Conservation (phyloP, 2,329 filamentous ascomycete genomes). For the Juglanconis sp. region DNA sequence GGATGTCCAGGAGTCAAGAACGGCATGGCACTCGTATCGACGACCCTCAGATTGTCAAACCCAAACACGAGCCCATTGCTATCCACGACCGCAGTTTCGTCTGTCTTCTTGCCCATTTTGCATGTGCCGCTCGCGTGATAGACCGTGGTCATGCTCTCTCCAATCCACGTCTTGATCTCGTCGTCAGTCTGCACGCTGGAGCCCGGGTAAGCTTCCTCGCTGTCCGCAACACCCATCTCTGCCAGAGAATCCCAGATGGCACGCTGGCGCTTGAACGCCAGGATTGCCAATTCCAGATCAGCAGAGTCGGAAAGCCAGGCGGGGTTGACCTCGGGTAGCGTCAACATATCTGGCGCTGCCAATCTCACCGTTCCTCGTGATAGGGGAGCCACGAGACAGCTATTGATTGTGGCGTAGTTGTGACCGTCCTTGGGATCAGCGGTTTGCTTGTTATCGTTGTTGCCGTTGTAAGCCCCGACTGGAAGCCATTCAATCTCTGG, state of each 20-base stretch:
- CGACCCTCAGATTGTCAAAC: constrained; percentile 41
- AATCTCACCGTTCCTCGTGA: constrained; percentile 33
- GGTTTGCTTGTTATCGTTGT: constrained; percentile 10
- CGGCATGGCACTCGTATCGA: constrained; percentile 46
- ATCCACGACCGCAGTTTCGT: constrained; percentile 41
- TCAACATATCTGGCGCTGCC: constrained; percentile 25
- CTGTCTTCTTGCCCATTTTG: constrained; percentile 39
- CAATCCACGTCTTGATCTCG: constrained; percentile 20
- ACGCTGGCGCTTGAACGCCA: constrained; percentile 25
- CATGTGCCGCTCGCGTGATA: constrained; percentile 37
- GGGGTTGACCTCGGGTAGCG: constrained; percentile 34
- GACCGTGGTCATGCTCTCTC: constrained; percentile 26
- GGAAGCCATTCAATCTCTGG: constrained; percentile 13
- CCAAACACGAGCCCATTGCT: constrained; percentile 43
- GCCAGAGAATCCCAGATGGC: constrained; percentile 5
- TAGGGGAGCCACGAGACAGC: constrained; percentile 25
- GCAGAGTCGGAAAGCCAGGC: constrained; percentile 30
- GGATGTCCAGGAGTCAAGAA: constrained; percentile 44
- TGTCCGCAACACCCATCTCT: constrained; percentile 19
- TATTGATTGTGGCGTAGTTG: constrained; percentile 7
- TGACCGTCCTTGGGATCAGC: constrained; percentile 2
- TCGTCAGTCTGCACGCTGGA: constrained; percentile 22
- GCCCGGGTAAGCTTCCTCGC: constrained; percentile 34
- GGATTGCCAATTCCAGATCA: constrained; percentile 18
- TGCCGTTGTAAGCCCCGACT: constrained; percentile 5